These are phyloP conservation scores for Umbelopsis vinacea DNA, from an alignment of 192 early-diverging fungal species.

Conservation along the genomic window DNA sequence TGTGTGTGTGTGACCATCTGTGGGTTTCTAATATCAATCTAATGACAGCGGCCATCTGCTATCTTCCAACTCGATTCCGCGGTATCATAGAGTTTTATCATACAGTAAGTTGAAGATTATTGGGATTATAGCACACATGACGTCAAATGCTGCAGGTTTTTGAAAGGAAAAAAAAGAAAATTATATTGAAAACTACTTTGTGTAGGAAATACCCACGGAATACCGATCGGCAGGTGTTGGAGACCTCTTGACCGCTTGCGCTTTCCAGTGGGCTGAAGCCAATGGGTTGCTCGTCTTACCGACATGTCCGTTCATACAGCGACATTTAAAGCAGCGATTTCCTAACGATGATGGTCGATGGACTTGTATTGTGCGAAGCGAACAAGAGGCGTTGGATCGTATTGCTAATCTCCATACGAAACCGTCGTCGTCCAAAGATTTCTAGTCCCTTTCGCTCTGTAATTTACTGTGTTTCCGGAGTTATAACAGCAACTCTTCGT, in stretches of 20 bases:
- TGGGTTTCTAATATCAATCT: not conserved
- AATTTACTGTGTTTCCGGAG: slow-evolving; percentile 12
- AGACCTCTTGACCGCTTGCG: slow-evolving; percentile 5
- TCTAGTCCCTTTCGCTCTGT: not conserved
- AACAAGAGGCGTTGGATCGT: slow-evolving; percentile 6
- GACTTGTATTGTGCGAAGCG: slow-evolving; percentile 3
- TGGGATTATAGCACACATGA: not conserved
- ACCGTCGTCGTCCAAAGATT: not conserved
- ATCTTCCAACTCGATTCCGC: slow-evolving; percentile 28
- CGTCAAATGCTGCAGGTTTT: not conserved
- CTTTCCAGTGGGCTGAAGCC: slow-evolving; percentile 28
- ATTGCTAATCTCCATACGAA: slow-evolving; percentile 7
- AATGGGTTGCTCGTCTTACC: slow-evolving; percentile 21
- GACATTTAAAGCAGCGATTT: slow-evolving; percentile 19
- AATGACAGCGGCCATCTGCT: slow-evolving; percentile 30
- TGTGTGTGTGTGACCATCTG: not conserved
- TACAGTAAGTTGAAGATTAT: slow-evolving; percentile 22
- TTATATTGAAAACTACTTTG: not conserved
- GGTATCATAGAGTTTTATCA: slow-evolving; percentile 29
- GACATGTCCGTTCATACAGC: slow-evolving; percentile 32
- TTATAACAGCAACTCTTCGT: not conserved
- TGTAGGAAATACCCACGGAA: slow-evolving; percentile 30
- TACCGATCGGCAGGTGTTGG: slow-evolving; percentile 29
- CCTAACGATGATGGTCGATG: slow-evolving; percentile 1
- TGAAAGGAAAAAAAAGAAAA: not conserved